A percentile compares a stretch with the other conserved stretches of the same genome.
These are phyloP conservation scores for Mortierella sp. DNA, from an alignment of 371 early-diverging fungal species.

Conservation along the genomic window DNA sequence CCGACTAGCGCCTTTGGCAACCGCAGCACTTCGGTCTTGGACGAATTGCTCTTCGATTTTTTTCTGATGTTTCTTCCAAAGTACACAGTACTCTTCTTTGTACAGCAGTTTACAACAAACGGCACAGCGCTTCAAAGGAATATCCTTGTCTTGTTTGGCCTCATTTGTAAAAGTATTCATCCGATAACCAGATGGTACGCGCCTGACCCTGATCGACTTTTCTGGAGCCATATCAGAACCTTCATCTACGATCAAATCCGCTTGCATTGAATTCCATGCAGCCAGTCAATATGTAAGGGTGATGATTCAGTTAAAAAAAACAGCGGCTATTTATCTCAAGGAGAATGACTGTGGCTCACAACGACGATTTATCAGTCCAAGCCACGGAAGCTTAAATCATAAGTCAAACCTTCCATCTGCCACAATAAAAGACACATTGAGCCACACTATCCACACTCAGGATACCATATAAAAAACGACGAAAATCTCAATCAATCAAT, in stretches of 20 bases:
- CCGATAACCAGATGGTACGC: constrained; percentile 5
- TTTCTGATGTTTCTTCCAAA: not conserved
- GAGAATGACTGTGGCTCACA: constrained; percentile 9
- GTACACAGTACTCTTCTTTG: constrained; percentile 16
- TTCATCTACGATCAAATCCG: constrained; percentile 7
- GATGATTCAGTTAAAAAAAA: constrained; percentile 4
- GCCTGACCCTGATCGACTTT: constrained; percentile 13
- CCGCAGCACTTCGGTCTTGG: constrained; percentile 9
- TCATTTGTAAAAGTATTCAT: constrained; percentile 19
- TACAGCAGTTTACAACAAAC: constrained; percentile 24
- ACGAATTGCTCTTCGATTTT: constrained; percentile 20
- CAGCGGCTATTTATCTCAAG: constrained; percentile 11
- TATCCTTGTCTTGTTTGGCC: constrained; percentile 25
- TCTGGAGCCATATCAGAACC: not conserved
- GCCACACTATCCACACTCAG: constrained; percentile 12
- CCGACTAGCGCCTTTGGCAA: constrained; percentile 8
- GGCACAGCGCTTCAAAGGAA: constrained; percentile 21
- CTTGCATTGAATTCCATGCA: constrained; percentile 2
- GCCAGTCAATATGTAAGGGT: constrained; percentile 10
- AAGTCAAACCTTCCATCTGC: constrained; percentile 7
- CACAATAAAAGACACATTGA: constrained; percentile 7
- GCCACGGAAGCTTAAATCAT: constrained; percentile 7
- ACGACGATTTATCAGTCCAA: constrained; percentile 7
- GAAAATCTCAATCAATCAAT: constrained; percentile 5
- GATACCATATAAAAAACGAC: not conserved